Percentiles rank a stretch among this genome's conserved stretches.
Evolutionary conservation across 345 rosid species (phyloP).

Genomic region (Eucalyptus urophylla): DNA sequence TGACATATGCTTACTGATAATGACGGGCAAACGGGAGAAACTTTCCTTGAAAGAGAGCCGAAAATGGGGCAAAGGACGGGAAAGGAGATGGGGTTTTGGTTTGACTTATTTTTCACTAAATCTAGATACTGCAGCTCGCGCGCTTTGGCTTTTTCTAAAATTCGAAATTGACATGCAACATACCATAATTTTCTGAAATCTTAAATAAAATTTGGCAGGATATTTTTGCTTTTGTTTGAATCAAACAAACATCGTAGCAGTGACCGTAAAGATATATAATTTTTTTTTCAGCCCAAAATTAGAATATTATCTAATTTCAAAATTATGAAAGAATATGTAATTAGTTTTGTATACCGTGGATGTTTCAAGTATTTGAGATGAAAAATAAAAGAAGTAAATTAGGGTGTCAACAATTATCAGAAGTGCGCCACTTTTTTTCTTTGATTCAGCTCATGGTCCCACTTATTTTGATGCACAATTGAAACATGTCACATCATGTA

Average conservation of each 20-base stretch:
- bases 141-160: not conserved
- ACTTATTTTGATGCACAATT: not conserved
- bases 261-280: not conserved
- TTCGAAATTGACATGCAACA: not conserved
- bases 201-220: not conserved
- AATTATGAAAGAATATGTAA: not conserved
- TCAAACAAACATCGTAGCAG: not conserved
- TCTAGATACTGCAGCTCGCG: not conserved
- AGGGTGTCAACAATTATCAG: not conserved
- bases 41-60: not conserved
- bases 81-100: not conserved
- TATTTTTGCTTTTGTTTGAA: not conserved
- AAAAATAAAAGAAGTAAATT: not conserved
- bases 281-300: not conserved
- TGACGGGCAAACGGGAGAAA: not conserved
- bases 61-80: not conserved
- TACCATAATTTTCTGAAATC: not conserved
- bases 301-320: not conserved
- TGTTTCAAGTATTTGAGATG: not conserved
- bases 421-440: not conserved
- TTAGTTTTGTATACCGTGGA: not conserved
- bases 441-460: not conserved
- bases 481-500: not conserved
- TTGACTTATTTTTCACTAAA: not conserved
- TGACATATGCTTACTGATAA: not conserved